phyloP scores from a whole-genome alignment of 768 basidiomycete genomes.

The Leccinum fibrillosum region DNA sequence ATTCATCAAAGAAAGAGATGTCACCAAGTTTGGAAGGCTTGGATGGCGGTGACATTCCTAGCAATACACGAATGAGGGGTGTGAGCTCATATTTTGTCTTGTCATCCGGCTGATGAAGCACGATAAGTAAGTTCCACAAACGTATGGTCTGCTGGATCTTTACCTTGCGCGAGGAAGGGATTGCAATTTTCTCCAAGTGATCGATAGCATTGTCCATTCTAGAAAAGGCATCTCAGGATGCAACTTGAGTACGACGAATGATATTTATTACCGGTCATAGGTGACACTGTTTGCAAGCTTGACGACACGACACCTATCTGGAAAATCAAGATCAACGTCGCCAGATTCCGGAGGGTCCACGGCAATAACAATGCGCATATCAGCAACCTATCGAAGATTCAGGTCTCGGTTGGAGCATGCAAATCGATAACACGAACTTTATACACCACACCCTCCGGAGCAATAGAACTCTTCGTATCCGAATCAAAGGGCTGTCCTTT shows the following conservation, averaged over 20 bases:
- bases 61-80: slow-evolving; percentile 61
- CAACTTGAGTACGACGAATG: background rate
- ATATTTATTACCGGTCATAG: slow-evolving; percentile 63
- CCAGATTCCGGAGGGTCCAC: slow-evolving; percentile 60
- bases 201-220: slow-evolving; percentile 88
- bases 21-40: slow-evolving; percentile 33
- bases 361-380: slow-evolving; percentile 78
- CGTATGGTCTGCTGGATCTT: background rate
- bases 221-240: slow-evolving; percentile 1
- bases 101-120: slow-evolving; percentile 33
- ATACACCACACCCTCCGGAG: slow-evolving; percentile 81
- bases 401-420: background rate
- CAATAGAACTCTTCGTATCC: slow-evolving; percentile 37
- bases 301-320: slow-evolving; percentile 79
- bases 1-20: slow-evolving; percentile 68
- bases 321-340: slow-evolving; percentile 69
- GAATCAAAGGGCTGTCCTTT: slow-evolving; percentile 30
- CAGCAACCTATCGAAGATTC: slow-evolving; percentile 56
- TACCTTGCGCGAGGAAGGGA: slow-evolving; percentile 27
- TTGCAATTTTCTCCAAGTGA: slow-evolving; percentile 50
- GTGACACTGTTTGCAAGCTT: slow-evolving; percentile 93
- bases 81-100: slow-evolving; percentile 44
- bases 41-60: slow-evolving; percentile 59
- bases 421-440: slow-evolving; percentile 44
- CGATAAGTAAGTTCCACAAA: background rate